Conservation (phyloP, 805 yeast species). For the Cyberlindnera xylosilytica region DNA sequence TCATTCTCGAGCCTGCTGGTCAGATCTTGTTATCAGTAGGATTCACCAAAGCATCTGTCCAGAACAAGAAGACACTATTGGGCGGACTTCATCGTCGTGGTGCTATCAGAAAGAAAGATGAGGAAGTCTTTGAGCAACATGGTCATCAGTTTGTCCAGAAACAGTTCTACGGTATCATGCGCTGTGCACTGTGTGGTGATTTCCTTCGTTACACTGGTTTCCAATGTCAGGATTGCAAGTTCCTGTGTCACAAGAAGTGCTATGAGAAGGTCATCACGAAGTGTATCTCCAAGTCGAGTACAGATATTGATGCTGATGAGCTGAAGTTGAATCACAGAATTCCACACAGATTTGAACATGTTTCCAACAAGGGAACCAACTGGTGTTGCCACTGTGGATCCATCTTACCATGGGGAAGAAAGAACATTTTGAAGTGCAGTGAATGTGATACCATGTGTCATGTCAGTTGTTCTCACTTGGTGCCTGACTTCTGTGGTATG, state of each 20-base stretch:
- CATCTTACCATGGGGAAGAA: slow-evolving; percentile 90
- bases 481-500: slow-evolving; percentile 99
- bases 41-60: slow-evolving; percentile 65
- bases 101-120: slow-evolving; percentile 91
- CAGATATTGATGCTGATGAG: slow-evolving; percentile 68
- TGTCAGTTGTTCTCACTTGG: slow-evolving; percentile 85
- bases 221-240: slow-evolving; percentile 83
- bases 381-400: slow-evolving; percentile 99
- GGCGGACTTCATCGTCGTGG: slow-evolving; percentile 92
- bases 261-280: slow-evolving; percentile 78
- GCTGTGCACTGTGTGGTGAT: slow-evolving; percentile 96
- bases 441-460: slow-evolving; percentile 97
- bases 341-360: slow-evolving; percentile 95
- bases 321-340: slow-evolving; percentile 89
- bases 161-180: slow-evolving; percentile 93
- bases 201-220: slow-evolving; percentile 84
- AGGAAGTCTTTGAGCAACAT: slow-evolving; percentile 86
- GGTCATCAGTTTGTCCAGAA: slow-evolving; percentile 97
- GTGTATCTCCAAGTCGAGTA: slow-evolving; percentile 74
- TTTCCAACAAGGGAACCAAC: slow-evolving; percentile 89
- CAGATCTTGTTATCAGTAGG: slow-evolving; percentile 76
- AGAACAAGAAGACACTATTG: slow-evolving; percentile 41
- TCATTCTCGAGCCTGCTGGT: slow-evolving; percentile 90
- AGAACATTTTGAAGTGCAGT: slow-evolving; percentile 86
- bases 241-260: slow-evolving; percentile 78